Evolutionary conservation across 352 stramenopile species (phyloP), one percentile per base, ranked within the genome.

Genomic region (Pythium sp.): DNA sequence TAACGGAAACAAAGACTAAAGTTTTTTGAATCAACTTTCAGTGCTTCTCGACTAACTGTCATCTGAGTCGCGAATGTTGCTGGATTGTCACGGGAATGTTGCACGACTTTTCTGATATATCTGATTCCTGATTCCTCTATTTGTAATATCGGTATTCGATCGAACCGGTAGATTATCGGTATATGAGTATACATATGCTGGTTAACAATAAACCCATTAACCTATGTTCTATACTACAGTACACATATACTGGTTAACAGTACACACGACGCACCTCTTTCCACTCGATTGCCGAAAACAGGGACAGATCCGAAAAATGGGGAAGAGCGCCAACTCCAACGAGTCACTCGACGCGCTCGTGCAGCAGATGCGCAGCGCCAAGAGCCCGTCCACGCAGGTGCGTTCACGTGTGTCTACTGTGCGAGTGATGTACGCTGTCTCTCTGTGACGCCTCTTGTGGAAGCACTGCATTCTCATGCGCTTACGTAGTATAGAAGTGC

Each of bases 351-450:
- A 56, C 26, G 28, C 38, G 24, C 53, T 61, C 38, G 54, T 63
- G 54, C 43, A 68, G 63, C 63, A 63, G 26, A 14, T 62, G 12
- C 28, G 20, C 14, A 47, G 5, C 41, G n/a, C 36, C n/a, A 47
- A 26, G 36, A 32, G 28, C 9, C 18, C 59, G 30, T 55, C 59
- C 5, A 28, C 4, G 36, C 41, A 65, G 68, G 68, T 73, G 60
- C 28, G 36, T 18, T 46, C 38, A 34, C 28, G 7, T 8, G 46
- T 30, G 3, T 12, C 3, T 58, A 14, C 5, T 9, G 7, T n/a
- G 20, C 6, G 53, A 24, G 22, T 24, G 30, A 3, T 58, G 24
- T 56, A 22, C 24, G 24, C 15, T 43, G 2, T 41, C 54, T 24
- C 0, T 41, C 12, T 43, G 1, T 15, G 30, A 12, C 26, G 5